Conservation (phyloP, 768 basidiomycete genomes). For the Tubosaeta sp. region DNA sequence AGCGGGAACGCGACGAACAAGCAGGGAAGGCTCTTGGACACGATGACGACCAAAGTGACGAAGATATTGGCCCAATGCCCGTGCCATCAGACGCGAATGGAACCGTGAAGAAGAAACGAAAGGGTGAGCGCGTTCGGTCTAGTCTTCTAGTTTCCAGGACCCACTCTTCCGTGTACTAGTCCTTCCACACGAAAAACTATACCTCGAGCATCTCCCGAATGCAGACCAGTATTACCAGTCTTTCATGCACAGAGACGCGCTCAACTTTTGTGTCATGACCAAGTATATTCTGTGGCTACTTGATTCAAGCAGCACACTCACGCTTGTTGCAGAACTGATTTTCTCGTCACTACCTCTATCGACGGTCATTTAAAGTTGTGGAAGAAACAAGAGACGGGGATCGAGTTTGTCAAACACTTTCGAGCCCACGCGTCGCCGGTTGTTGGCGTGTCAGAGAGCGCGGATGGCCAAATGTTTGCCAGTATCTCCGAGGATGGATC, state of each 20-base stretch:
- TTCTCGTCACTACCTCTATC: constrained; percentile 88
- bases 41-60: constrained; percentile 51
- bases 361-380: constrained; percentile 98
- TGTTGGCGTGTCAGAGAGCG: constrained; percentile 76
- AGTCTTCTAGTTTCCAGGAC: not conserved
- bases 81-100: constrained; percentile 41
- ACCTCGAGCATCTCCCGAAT: constrained; percentile 87
- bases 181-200: constrained; percentile 88
- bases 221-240: constrained; percentile 95
- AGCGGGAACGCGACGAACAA: constrained; percentile 46
- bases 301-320: constrained; percentile 4
- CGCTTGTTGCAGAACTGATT: constrained; percentile 67
- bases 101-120: constrained; percentile 71
- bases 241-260: constrained; percentile 94
- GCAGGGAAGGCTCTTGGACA: constrained; percentile 15
- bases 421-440: constrained; percentile 85
- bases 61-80: constrained; percentile 90
- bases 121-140: constrained; percentile 48
- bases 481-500: constrained; percentile 89
- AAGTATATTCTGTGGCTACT: constrained; percentile 47
- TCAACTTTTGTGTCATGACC: constrained; percentile 87
- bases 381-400: constrained; percentile 95
- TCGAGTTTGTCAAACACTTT: constrained; percentile 98
- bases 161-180: constrained; percentile 45
- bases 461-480: constrained; percentile 89